phyloP scores from a whole-genome alignment of 768 basidiomycete genomes.

The Panaeolus cyanescens region DNA sequence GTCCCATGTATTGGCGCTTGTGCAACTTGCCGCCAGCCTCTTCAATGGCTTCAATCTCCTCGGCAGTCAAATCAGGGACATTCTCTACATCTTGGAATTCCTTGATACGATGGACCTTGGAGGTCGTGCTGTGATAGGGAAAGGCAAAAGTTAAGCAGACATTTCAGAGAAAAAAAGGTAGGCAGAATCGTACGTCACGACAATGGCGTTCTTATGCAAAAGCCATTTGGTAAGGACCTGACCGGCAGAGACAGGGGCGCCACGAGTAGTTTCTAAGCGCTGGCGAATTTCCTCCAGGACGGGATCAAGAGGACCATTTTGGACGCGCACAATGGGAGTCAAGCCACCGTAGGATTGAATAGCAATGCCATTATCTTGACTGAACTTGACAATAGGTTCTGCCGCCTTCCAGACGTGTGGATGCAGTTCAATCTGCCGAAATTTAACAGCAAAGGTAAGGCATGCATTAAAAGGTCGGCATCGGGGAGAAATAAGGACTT shows the following conservation, averaged over 20 bases:
- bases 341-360: slow-evolving; percentile 69
- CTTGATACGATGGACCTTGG: slow-evolving; percentile 47
- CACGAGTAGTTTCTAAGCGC: slow-evolving; percentile 45
- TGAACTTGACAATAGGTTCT: slow-evolving; percentile 45
- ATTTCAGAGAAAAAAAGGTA: not conserved
- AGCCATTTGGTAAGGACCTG: slow-evolving; percentile 76
- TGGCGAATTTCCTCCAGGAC: slow-evolving; percentile 53
- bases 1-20: slow-evolving; percentile 42
- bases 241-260: slow-evolving; percentile 47
- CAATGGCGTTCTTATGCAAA: slow-evolving; percentile 58
- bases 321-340: slow-evolving; percentile 38
- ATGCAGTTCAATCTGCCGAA: slow-evolving; percentile 61
- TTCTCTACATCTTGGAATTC: slow-evolving; percentile 42
- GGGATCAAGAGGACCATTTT: slow-evolving; percentile 61
- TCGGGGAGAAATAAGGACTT: not conserved
- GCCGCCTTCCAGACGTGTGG: slow-evolving; percentile 70
- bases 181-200: slow-evolving; percentile 57
- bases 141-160: not conserved
- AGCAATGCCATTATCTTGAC: slow-evolving; percentile 60
- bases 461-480: not conserved
- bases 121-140: slow-evolving; percentile 41
- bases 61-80: slow-evolving; percentile 53
- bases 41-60: slow-evolving; percentile 65
- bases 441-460: not conserved
- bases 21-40: slow-evolving; percentile 50